phyloP scores from a whole-genome alignment of 2,329 filamentous ascomycete species.

The Colletotrichum spaethianum region DNA sequence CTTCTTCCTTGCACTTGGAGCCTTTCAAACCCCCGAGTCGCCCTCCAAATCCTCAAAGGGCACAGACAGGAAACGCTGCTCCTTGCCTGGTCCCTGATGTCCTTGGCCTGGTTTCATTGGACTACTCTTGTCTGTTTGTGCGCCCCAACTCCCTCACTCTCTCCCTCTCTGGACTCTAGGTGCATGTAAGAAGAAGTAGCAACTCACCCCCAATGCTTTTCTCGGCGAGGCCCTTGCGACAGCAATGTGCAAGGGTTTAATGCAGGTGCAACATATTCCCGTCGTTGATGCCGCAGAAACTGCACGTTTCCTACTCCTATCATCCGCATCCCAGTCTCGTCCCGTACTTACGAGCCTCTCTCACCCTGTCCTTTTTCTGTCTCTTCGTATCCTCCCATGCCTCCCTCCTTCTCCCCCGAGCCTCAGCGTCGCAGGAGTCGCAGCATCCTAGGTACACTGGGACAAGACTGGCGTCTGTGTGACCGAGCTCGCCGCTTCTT shows the following conservation, averaged over 20 bases:
- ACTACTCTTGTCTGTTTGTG: background rate
- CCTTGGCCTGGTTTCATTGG: background rate
- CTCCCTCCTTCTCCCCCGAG: background rate
- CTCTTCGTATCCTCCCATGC: background rate
- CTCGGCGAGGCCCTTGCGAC: slow-evolving; percentile 2
- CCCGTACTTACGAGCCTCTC: background rate
- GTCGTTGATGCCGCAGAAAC: slow-evolving; percentile 21
- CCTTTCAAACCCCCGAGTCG: background rate
- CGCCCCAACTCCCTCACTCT: background rate
- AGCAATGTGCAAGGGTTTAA: slow-evolving; percentile 23
- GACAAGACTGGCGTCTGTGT: slow-evolving; percentile 38
- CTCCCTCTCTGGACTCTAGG: background rate
- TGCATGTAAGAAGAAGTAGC: background rate
- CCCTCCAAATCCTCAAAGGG: background rate
- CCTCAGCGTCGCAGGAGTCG: slow-evolving; percentile 12
- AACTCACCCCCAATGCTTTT: background rate
- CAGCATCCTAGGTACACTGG: slow-evolving; percentile 11
- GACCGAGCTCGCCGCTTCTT: slow-evolving; percentile 14
- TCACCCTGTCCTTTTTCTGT: slow-evolving; percentile 7
- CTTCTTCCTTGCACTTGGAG: background rate
- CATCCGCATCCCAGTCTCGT: background rate
- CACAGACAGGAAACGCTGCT: background rate
- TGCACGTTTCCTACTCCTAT: slow-evolving; percentile 27
- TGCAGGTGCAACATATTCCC: slow-evolving; percentile 15
- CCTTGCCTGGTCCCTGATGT: background rate